Evolutionary conservation across 176 grass and related monocot species (phyloP).

Genomic region (Sorghum bicolor): DNA sequence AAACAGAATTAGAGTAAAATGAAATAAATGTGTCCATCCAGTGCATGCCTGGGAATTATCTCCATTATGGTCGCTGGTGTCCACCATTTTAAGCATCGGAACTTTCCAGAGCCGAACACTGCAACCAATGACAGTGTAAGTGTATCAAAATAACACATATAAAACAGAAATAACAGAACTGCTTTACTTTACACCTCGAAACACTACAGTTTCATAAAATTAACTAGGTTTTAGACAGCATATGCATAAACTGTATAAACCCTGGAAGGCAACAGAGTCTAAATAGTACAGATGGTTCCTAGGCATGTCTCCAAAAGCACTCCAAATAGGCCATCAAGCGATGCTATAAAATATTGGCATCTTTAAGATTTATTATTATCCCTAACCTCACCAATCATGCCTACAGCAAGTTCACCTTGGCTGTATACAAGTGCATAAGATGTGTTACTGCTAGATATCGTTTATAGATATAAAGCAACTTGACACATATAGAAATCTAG

Average conservation of each 20-base stretch:
- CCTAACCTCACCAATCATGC: background rate
- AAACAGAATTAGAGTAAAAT: conserved; percentile 22
- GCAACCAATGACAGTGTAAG: conserved; percentile 24
- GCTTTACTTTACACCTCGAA: background rate
- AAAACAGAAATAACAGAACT: background rate
- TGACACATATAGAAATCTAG: background rate
- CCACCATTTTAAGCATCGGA: conserved; percentile 63
- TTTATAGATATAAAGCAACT: background rate
- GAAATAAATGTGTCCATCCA: background rate
- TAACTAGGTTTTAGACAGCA: background rate
- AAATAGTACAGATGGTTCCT: conserved; percentile 3
- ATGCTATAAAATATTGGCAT: background rate
- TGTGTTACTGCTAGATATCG: background rate
- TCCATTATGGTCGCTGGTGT: conserved; percentile 37
- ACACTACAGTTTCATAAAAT: background rate
- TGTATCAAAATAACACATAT: conserved; percentile 10
- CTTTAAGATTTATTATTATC: conserved; percentile 7
- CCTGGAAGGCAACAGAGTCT: background rate
- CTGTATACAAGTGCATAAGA: background rate
- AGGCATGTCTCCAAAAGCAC: background rate
- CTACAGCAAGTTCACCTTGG: background rate
- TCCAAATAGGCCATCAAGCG: background rate
- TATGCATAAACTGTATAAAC: background rate
- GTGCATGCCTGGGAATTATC: conserved; percentile 60
- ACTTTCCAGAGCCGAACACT: conserved; percentile 91